Percentiles rank a stretch among this genome's conserved stretches.
Evolutionary conservation across 1,284 basidiomycete species (phyloP).

Genomic region (Cystobasidium sp.): DNA sequence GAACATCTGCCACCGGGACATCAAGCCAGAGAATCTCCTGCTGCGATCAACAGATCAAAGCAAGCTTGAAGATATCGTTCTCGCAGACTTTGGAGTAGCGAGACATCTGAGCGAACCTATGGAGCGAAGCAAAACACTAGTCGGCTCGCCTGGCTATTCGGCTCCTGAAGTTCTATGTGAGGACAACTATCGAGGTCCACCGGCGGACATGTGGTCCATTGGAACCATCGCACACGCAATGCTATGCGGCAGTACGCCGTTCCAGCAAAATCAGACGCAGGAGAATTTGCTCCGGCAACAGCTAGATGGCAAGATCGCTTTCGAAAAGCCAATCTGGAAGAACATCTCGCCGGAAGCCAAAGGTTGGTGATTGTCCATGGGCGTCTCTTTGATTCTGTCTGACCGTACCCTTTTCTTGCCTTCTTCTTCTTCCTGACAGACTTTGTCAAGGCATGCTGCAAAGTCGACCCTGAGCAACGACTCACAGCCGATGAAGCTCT

Average conservation of each 20-base stretch:
- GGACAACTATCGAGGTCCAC: conserved; percentile 29
- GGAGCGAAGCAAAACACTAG: conserved; percentile 32
- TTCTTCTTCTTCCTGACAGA: conserved; percentile 94
- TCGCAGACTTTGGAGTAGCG: conserved; percentile 59
- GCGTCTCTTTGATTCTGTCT: background rate
- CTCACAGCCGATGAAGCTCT: conserved; percentile 76
- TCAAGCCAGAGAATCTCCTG: conserved; percentile 63
- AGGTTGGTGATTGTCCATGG: conserved; percentile 75
- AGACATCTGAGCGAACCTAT: conserved; percentile 21
- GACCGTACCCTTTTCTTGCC: conserved; percentile 64
- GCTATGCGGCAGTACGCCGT: conserved; percentile 41
- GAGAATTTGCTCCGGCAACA: conserved; percentile 23
- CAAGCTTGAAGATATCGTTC: conserved; percentile 99
- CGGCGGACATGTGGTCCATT: conserved; percentile 41
- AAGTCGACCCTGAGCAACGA: conserved; percentile 72
- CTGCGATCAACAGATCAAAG: conserved; percentile 78
- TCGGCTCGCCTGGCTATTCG: conserved; percentile 35
- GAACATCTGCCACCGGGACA: conserved; percentile 62
- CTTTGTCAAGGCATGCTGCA: conserved; percentile 77
- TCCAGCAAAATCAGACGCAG: conserved; percentile 3
- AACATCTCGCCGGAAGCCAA: conserved; percentile 79
- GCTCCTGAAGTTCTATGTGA: conserved; percentile 32
- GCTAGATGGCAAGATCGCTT: conserved; percentile 65
- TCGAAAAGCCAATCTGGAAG: conserved; percentile 76
- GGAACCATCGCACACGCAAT: conserved; percentile 84